Evolutionary conservation across 1,284 basidiomycete species (phyloP), one percentile per base, ranked within the genome.

Genomic region (Anthracocystis walkeri): DNA sequence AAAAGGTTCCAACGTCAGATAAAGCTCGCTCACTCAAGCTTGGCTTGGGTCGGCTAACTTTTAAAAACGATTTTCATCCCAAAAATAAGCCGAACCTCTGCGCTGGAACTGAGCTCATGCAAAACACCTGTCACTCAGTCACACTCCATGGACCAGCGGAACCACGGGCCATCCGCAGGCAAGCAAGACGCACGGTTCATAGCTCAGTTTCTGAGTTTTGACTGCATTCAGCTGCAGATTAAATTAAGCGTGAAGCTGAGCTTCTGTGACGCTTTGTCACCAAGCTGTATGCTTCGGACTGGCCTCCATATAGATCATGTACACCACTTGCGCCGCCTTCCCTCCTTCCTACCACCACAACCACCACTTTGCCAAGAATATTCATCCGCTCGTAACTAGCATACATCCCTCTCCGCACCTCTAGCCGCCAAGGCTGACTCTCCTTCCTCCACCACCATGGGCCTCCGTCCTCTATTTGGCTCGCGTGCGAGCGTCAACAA

Each of bases 401-500:
- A 38, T 38, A 38, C 35, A 38, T 1, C 35, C 35, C 35, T 14
- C 14, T 11, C 16, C 16, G 23, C 29, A 11, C n/a, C 11, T 12
- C 1, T 31, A 42, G 41, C 33, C 23, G 29, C 25, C 11, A 40
- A 18, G 35, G 27, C 48, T 44, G 41, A 21, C 46, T 20, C 21
- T 14, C 14, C 35, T 29, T n/a, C 41, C 35, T n/a, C 14, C 44
- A 52, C 12, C 58, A 65, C 33, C 53, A 57, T 61, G 54, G 62
- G 50, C 44, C 48, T 60, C 35, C 71, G 71, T 40, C 72, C 72
- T 7, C 59, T 75, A 35, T 75, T 75, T 21, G 72, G 72, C 52
- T 33, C 59, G 18, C 61, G 59, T 38, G 50, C 55, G 8, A 75
- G 72, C 63, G 72, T 75, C 35, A 40, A 44, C 27, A 58, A 75